These are phyloP conservation scores for Cyclospora cayetanensis DNA, from an alignment of 169 alveolate genomes.

Conservation along the genomic window DNA sequence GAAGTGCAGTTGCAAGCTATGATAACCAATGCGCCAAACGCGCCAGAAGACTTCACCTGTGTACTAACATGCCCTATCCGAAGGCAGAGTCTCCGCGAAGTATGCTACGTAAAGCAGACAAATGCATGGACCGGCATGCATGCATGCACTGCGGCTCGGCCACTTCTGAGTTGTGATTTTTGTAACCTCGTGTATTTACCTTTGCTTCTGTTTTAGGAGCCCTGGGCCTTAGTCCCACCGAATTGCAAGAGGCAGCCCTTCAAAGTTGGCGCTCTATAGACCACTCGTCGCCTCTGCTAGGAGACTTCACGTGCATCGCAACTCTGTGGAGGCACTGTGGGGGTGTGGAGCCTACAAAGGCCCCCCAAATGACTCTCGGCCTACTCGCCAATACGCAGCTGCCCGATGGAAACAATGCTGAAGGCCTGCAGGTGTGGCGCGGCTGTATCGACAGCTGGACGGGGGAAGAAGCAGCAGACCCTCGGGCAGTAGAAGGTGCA, in stretches of 20 bases:
- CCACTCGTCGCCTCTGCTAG: not conserved
- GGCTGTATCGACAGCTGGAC: not conserved
- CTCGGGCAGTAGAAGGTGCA: not conserved
- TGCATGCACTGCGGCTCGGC: too few species aligned
- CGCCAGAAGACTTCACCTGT: too few species aligned
- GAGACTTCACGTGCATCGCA: conserved; percentile 9
- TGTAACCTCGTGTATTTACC: too few species aligned
- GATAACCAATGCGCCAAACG: too few species aligned
- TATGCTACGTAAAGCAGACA: too few species aligned
- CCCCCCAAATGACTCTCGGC: not conserved
- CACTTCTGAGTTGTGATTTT: too few species aligned
- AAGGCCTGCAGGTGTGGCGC: not conserved
- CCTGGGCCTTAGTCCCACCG: not conserved
- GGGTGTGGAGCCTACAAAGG: not conserved
- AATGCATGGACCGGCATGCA: too few species aligned
- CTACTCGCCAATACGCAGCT: not conserved
- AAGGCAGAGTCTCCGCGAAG: too few species aligned
- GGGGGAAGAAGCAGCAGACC: not conserved
- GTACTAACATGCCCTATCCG: too few species aligned
- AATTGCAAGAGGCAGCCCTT: not conserved
- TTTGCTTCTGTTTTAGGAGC: not conserved
- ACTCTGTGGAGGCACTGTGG: not conserved
- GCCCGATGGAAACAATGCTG: not conserved
- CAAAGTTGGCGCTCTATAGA: not conserved
- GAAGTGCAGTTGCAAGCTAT: too few species aligned